Conservation (phyloP, 202 grass and related monocot genomes). For the Cymbopogon flexuosus region DNA sequence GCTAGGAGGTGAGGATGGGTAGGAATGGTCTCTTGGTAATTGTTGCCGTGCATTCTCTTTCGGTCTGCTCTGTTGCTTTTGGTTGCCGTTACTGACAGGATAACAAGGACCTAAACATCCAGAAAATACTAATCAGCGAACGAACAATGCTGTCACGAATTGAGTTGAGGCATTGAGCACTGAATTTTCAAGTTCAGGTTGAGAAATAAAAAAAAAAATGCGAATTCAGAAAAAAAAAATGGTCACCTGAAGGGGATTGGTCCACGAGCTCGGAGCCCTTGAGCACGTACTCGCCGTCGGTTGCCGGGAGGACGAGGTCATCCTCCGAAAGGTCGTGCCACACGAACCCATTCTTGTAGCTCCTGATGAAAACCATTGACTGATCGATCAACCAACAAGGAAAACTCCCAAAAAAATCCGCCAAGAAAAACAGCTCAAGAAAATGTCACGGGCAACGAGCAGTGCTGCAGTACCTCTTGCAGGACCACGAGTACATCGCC, state of each 20-base stretch:
- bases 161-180: background rate
- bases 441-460: background rate
- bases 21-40: slow-evolving; percentile 45
- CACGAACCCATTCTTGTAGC: slow-evolving; percentile 97
- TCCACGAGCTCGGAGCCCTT: slow-evolving; percentile 87
- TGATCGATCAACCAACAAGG: background rate
- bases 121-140: slow-evolving; percentile 4
- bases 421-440: background rate
- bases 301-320: slow-evolving; percentile 79
- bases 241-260: slow-evolving; percentile 60
- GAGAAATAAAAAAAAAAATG: background rate
- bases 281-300: slow-evolving; percentile 83
- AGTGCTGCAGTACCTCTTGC: slow-evolving; percentile 58
- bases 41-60: slow-evolving; percentile 36
- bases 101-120: slow-evolving; percentile 39
- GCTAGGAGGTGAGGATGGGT: slow-evolving; percentile 56
- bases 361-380: slow-evolving; percentile 53
- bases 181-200: background rate
- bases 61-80: slow-evolving; percentile 44
- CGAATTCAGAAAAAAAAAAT: background rate
- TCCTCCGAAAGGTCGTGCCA: slow-evolving; percentile 91
- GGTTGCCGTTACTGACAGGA: slow-evolving; percentile 40
- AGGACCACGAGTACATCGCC: slow-evolving; percentile 89
- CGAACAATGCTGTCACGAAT: background rate
- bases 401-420: background rate